Percentiles rank a stretch among this genome's conserved stretches.
phyloP scores from a whole-genome alignment of 2,329 filamentous ascomycete genomes.

The Endothia cerciana region DNA sequence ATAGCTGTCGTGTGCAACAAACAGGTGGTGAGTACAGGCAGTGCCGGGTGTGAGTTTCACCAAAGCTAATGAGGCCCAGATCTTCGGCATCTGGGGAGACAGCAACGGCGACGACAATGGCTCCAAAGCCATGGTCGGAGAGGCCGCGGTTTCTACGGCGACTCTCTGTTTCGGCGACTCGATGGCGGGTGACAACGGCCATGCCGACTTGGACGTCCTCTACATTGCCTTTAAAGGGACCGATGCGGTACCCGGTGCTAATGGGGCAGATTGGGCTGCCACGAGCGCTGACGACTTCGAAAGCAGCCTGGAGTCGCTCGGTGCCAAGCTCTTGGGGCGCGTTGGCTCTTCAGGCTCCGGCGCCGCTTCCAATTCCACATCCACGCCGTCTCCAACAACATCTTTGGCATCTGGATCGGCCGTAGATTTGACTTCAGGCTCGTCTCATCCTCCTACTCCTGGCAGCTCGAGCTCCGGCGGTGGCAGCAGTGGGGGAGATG shows the following conservation, averaged over 20 bases:
- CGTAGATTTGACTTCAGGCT: neutral
- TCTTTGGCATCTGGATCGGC: neutral
- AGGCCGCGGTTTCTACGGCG: neutral
- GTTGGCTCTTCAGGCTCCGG: neutral
- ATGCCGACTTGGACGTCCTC: neutral
- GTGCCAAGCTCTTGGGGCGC: neutral
- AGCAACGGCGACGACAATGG: neutral
- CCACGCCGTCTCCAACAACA: neutral
- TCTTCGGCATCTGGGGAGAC: conserved; percentile 5
- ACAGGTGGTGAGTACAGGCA: neutral
- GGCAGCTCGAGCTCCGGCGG: neutral
- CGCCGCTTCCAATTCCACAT: neutral
- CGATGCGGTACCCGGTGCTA: neutral
- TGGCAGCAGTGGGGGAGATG: neutral
- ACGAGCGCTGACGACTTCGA: conserved; percentile 1
- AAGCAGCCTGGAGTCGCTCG: neutral
- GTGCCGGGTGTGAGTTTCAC: neutral
- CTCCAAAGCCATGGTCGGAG: neutral
- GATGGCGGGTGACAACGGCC: neutral
- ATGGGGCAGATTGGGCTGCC: neutral
- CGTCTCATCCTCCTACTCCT: neutral
- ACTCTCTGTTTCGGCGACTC: neutral
- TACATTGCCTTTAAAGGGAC: conserved; percentile 4
- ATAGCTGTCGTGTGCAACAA: neutral
- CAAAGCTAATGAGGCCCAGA: neutral